Evolutionary conservation across 176 grass and related monocot species (phyloP).

Genomic region (Sorghum bicolor): DNA sequence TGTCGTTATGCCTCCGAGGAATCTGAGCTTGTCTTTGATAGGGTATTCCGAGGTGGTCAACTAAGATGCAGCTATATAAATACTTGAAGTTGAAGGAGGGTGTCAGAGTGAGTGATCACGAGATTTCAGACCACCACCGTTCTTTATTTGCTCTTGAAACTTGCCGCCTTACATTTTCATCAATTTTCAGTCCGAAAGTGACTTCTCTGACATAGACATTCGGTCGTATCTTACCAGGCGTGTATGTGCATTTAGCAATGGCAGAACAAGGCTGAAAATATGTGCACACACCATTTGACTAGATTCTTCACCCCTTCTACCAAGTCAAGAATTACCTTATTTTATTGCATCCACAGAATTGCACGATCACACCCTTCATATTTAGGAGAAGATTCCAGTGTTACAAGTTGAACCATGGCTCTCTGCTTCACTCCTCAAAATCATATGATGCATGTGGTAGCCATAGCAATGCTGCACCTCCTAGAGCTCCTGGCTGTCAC

Average conservation of each 20-base stretch:
- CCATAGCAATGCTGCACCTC: not conserved
- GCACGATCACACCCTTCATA: not conserved
- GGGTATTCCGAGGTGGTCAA: no score
- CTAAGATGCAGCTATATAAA: not conserved
- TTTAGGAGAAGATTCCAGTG: not conserved
- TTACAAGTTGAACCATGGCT: not conserved
- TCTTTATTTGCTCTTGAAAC: not conserved
- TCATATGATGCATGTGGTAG: not conserved
- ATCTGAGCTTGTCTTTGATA: no score
- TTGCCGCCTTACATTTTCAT: not conserved
- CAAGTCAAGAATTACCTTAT: not conserved
- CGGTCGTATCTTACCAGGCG: not conserved
- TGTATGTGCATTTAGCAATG: not conserved
- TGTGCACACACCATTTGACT: not conserved
- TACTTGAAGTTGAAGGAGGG: not conserved
- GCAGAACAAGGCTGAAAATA: slow-evolving; percentile 4
- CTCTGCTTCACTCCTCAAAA: not conserved
- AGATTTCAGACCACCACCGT: not conserved
- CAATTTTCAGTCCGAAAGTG: not conserved
- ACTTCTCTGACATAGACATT: not conserved
- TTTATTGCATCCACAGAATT: not conserved
- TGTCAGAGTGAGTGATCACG: not conserved
- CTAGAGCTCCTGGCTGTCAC: no score
- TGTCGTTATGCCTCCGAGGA: no score
- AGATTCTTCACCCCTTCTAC: not conserved